Evolutionary conservation across 495 filamentous ascomycete species (phyloP), one percentile per base, ranked within the genome.

Genomic region (Apodospora peruviana): DNA sequence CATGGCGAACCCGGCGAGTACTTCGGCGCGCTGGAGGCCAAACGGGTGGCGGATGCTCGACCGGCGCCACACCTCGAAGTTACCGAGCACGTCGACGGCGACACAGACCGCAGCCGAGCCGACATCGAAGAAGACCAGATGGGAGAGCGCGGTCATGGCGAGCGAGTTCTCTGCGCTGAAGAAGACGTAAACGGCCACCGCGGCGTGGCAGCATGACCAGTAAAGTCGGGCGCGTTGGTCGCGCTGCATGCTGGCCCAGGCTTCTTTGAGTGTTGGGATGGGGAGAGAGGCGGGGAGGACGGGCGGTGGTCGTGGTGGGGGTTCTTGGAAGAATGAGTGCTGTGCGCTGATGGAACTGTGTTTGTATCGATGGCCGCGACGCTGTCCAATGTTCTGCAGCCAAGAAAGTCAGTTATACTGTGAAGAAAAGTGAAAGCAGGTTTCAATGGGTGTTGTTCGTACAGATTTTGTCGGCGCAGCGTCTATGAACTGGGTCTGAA

Each of bases 31-130:
- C 63, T 95, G 88, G 8, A 96, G 75, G 16, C 80, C 93, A 62
- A 98, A 98, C 4, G 93, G 94, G 68, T 97, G 91, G 3, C 88
- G 83, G 50, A 98, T 87, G 52, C 82, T 91, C 44, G 87, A 91
- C 35, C 93, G 80, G 49, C 88, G 91, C 94, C 94, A 97, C 3
- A 96, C 91, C 61, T 96, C 91, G 56, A 98, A 98, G 66, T 97
- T 97, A 24, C 85, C 80, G 24, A 95, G 76, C 0, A 97, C 87
- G 60, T 97, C 93, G 38, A 97, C 93, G 2, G 77, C 83, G 1
- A 96, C 90, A 59, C 91, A 97, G n/a, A 98, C 82, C 40, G 88
- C 81, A 14, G 93, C 93, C 12, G 89, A 89, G 2, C 95, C 76
- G 9, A 91, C 91, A 66, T 98, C 93, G 62, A 95, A 98, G 61